Percentiles rank a stretch among this genome's conserved stretches.
Evolutionary conservation across 495 filamentous ascomycete genomes (phyloP).

Genomic region (Achaetomiella virescens): DNA sequence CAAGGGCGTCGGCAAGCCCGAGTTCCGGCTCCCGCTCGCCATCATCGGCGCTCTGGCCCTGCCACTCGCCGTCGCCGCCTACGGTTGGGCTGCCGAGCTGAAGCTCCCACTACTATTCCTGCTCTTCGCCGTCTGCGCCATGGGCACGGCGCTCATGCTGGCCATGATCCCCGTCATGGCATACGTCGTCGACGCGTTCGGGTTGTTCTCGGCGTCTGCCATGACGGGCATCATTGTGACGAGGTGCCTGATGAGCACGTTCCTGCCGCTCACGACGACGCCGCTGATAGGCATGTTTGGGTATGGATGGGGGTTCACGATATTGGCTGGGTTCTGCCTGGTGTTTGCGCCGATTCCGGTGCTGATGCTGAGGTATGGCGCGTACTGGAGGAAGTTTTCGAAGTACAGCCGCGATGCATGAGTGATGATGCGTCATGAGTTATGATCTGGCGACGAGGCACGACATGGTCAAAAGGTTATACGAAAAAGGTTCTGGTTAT

Average conservation of each 20-base stretch:
- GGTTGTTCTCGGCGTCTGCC: conserved; percentile 49
- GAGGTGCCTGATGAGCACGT: conserved; percentile 48
- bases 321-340: conserved; percentile 34
- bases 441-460: not conserved
- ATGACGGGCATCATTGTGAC: conserved; percentile 51
- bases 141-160: conserved; percentile 38
- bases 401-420: conserved; percentile 35
- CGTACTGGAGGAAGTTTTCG: conserved; percentile 44
- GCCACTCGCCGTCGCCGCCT: conserved; percentile 38
- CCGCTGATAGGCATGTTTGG: conserved; percentile 42
- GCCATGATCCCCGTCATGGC: conserved; percentile 45
- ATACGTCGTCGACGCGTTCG: conserved; percentile 55
- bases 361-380: conserved; percentile 45
- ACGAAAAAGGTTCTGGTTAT: not conserved
- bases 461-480: not conserved
- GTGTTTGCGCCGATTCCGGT: conserved; percentile 46
- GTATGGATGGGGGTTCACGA: conserved; percentile 45
- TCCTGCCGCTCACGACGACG: conserved; percentile 44
- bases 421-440: not conserved
- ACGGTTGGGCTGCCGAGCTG: conserved; percentile 44
- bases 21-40: conserved; percentile 47
- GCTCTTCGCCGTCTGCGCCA: conserved; percentile 38
- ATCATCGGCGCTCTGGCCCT: conserved; percentile 39
- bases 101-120: conserved; percentile 34
- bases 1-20: conserved; percentile 37